A percentile compares a stretch with the other conserved stretches of the same genome.
Evolutionary conservation across 192 early-diverging fungal species (phyloP).

Genomic region (Dissophora ornata): DNA sequence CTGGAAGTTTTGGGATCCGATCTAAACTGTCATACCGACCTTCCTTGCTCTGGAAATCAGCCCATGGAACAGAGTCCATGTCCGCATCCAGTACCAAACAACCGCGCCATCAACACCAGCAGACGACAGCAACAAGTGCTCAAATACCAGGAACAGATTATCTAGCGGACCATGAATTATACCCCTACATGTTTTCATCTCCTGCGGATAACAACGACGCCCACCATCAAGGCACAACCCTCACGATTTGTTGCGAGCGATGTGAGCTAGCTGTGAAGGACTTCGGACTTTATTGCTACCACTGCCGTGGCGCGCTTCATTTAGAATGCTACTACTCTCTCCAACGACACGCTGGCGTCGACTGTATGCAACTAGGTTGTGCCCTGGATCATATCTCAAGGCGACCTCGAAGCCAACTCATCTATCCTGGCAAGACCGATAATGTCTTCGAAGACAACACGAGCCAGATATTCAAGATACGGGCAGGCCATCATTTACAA

Average conservation of each 20-base stretch:
- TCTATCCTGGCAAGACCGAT: slow-evolving; percentile 24
- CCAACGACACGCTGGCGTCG: slow-evolving; percentile 34
- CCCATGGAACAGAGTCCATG: neutral
- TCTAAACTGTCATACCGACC: slow-evolving; percentile 16
- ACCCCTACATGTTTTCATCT: slow-evolving; percentile 42
- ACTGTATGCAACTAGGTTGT: slow-evolving; percentile 17
- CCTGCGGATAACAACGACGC: neutral
- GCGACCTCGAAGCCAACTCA: slow-evolving; percentile 18
- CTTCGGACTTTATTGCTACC: slow-evolving; percentile 64
- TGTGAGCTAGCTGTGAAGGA: slow-evolving; percentile 50
- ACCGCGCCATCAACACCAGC: slow-evolving; percentile 1
- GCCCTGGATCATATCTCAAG: slow-evolving; percentile 26
- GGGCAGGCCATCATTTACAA: slow-evolving; percentile 61
- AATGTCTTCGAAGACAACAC: slow-evolving; percentile 2
- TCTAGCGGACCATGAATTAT: slow-evolving; percentile 45
- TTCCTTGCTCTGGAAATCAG: slow-evolving; percentile 10
- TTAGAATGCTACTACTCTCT: slow-evolving; percentile 61
- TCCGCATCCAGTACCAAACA: neutral
- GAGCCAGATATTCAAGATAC: slow-evolving; percentile 9
- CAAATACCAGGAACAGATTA: slow-evolving; percentile 4
- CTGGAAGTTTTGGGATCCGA: slow-evolving; percentile 9
- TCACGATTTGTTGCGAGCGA: slow-evolving; percentile 14
- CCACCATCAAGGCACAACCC: neutral
- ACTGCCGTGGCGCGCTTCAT: slow-evolving; percentile 62
- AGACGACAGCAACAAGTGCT: neutral